These are phyloP conservation scores for Salvia splendens DNA, from an alignment of 257 asterid genomes.

Conservation along the genomic window DNA sequence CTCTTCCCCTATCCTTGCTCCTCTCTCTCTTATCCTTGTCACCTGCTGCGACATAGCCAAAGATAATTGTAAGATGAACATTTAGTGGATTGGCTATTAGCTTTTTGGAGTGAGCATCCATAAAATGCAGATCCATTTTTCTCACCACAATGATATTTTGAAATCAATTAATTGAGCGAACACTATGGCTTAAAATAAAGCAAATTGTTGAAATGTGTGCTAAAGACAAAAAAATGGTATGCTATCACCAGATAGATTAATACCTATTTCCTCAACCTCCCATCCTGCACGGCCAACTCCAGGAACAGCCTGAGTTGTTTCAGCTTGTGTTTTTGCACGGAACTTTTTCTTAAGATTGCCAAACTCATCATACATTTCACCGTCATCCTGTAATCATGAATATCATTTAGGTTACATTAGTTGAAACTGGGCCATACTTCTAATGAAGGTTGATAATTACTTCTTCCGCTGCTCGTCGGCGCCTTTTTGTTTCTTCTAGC, in stretches of 20 bases:
- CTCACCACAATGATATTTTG: not conserved
- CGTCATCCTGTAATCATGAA: conserved; percentile 77
- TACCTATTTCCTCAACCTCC: conserved; percentile 97
- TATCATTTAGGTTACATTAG: not conserved
- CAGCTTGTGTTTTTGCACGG: conserved; percentile 83
- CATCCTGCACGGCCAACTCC: conserved; percentile 99
- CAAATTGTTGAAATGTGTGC: not conserved
- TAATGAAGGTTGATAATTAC: conserved; percentile 43
- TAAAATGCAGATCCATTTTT: not conserved
- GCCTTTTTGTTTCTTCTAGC: conserved; percentile 87
- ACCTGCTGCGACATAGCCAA: conserved; percentile 37
- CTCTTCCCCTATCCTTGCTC: conserved; percentile 73
- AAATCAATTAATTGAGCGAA: not conserved
- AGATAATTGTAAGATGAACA: conserved; percentile 14
- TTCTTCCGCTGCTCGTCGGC: conserved; percentile 90
- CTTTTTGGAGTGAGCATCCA: not conserved
- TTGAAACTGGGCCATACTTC: conserved; percentile 12
- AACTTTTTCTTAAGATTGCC: conserved; percentile 98
- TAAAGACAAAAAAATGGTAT: no score
- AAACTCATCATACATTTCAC: conserved; percentile 99
- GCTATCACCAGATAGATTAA: not conserved
- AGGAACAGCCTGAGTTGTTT: conserved; percentile 58
- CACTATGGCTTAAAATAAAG: not conserved
- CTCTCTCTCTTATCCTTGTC: conserved; percentile 69
- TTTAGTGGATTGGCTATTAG: not conserved